These are phyloP conservation scores for Daldinia vernicosa DNA, from an alignment of 495 filamentous ascomycete species.

Conservation along the genomic window DNA sequence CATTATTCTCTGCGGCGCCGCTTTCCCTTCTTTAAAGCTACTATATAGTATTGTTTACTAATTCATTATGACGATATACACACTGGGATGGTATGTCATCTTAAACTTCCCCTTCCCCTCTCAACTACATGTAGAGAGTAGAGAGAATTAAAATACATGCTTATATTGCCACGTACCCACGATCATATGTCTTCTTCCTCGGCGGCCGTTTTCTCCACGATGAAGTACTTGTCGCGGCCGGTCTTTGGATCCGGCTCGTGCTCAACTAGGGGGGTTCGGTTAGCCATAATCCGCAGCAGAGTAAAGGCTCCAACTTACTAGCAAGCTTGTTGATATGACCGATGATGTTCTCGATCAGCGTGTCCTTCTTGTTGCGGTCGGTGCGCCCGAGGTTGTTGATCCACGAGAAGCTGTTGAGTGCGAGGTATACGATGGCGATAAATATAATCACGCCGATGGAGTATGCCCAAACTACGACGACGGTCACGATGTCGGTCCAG, in stretches of 20 bases:
- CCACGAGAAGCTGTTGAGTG: slow-evolving; percentile 73
- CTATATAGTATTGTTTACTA: not conserved
- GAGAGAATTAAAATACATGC: not conserved
- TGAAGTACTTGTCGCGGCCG: slow-evolving; percentile 67
- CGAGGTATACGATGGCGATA: slow-evolving; percentile 79
- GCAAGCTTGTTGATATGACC: slow-evolving; percentile 72
- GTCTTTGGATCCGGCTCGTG: slow-evolving; percentile 64
- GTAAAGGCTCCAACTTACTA: slow-evolving; percentile 25
- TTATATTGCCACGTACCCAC: not conserved
- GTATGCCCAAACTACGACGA: slow-evolving; percentile 80
- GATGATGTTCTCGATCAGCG: slow-evolving; percentile 83
- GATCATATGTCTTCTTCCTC: slow-evolving; percentile 68
- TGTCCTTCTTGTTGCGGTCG: slow-evolving; percentile 76
- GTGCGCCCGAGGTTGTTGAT: slow-evolving; percentile 80
- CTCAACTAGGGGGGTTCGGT: slow-evolving; percentile 64
- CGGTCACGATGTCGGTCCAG: slow-evolving; percentile 77
- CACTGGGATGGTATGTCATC: slow-evolving; percentile 6
- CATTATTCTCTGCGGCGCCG: not conserved
- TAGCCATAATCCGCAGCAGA: not conserved
- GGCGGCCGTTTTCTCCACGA: slow-evolving; percentile 67
- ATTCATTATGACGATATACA: not conserved
- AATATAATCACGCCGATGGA: slow-evolving; percentile 80
- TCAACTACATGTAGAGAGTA: not conserved
- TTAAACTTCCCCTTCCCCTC: not conserved
- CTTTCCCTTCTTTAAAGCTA: not conserved